Evolutionary conservation across 2,329 filamentous ascomycete species (phyloP), one percentile per base, ranked within the genome.

Genomic region (Aspergillus pseudoglaucus): DNA sequence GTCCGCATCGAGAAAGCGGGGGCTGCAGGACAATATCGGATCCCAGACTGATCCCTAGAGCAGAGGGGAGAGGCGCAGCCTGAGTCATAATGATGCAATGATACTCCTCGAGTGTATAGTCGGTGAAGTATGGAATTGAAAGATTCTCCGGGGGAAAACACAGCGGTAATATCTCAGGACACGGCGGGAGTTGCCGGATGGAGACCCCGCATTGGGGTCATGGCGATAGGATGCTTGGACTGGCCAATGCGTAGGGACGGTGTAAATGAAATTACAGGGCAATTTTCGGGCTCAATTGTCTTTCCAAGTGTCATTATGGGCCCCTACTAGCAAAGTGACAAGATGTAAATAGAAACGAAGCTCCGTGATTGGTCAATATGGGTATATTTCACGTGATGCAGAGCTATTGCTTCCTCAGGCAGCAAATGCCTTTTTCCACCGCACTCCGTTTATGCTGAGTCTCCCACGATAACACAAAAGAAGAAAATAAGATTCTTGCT

Each of bases 1-100:
- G 60, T 6, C 74, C 74, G 43, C 68, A 65, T 27, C 75, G 70
- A n/a, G 76, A 75, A 5, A 79, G 67, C 20, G 76, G 76, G 17
- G 69, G 64, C n/a, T 65, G 61, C 0, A 64, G 35, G 14, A 53
- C 33, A 12, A 59, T 27, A 23, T 53, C 23, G 3, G 44, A 25
- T 4, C 44, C 33, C 18, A 56, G 8, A 39, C 47, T 15, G 32
- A 57, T 25, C 10, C 41, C 22, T 4, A 40, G 46, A 10, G 53
- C 53, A 4, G 43, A 54, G 1, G 48, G 46, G 1, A 49, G 25
- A 3, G 35, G 32, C 3, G 42, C 32, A 12, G 30, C 3, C 20
- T 20, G n/a, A 44, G 18, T 18, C 43, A 45, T 45, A 10, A 17
- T 39, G 7, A 17, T 39, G 7, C 35, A 39, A 9, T 39, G 4